Conservation (phyloP, 148 eudicot species). For the Arctostaphylos glauca region DNA sequence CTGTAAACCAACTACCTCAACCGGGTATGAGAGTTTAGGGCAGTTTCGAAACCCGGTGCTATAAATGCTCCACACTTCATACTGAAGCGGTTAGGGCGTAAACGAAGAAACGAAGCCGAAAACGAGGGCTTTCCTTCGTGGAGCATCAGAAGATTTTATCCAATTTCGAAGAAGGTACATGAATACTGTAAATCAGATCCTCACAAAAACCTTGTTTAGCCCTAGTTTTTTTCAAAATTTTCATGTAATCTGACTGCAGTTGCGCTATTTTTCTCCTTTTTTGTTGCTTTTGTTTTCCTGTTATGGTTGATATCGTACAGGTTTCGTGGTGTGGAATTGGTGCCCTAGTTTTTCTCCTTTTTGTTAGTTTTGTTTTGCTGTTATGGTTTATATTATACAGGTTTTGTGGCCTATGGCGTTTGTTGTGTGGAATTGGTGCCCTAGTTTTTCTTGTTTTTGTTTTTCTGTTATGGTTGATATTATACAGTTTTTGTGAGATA, state of each 20-base stretch:
- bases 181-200: background rate
- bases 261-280: background rate
- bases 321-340: no score
- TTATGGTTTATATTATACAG: background rate
- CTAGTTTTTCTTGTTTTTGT: background rate
- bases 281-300: background rate
- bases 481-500: background rate
- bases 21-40: slow-evolving; percentile 30
- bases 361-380: background rate
- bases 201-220: background rate
- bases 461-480: background rate
- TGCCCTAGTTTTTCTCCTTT: background rate
- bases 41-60: slow-evolving; percentile 19
- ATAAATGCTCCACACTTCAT: slow-evolving; percentile 15
- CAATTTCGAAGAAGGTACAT: background rate
- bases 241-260: background rate
- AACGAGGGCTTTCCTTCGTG: slow-evolving; percentile 44
- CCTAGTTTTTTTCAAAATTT: background rate
- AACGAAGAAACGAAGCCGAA: slow-evolving; percentile 59
- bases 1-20: background rate
- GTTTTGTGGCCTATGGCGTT: background rate
- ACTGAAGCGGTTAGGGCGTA: slow-evolving; percentile 54
- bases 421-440: background rate
- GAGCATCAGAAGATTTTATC: slow-evolving; percentile 11
- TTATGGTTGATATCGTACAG: background rate